Base-by-base conservation (phyloP, 2,329 filamentous ascomycete genomes). In the Verticillium dahliae region DNA sequence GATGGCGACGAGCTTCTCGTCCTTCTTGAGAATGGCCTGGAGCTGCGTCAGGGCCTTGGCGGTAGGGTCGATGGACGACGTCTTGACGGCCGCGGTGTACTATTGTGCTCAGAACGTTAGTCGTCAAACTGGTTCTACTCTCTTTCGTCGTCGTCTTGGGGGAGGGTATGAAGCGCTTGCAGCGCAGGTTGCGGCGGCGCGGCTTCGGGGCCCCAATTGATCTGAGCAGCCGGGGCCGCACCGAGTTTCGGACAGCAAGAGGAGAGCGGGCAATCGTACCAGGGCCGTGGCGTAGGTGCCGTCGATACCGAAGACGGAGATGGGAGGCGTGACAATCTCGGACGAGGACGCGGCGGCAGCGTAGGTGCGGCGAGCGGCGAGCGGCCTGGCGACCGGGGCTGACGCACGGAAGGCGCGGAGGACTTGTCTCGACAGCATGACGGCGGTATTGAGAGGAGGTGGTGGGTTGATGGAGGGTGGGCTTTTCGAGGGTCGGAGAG, bases 201-300 rank as follows among this genome's bases (percentile, higher is more conserved):
- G 18, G n/a, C 45, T n/a, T 7, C 11, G 39, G 14, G 39, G 27
- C 27, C 27, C 75, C 74, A 77, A 73, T 69, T 73, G 72, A 63
- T 64, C 56, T 62, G 60, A 22, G 31, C 27, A 11, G 22, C 9
- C 6, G 18, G n/a, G 5, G 45, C 45, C 9, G 45, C 7, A 50
- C 22, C 45, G 22, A n/a, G 22, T 6, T n/a, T 50, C 18, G n/a
- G 18, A n/a, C n/a, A 50, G n/a, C n/a, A 27, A 50, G n/a, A 22
- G 18, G 18, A 50, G 18, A 22, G 18, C 10, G n/a, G 45, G 45
- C 45, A 22, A 7, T 69, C 91, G 78, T 94, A 99, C 95, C 88
- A 99, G 85, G 82, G 95, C 95, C 81, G 90, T 92, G 77, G 95
- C 95, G 82, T 99, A 99, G 76, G 94, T 98, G 79, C 95, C 95